phyloP scores from a whole-genome alignment of 306 rosid species.

The Begonia masoniana region DNA sequence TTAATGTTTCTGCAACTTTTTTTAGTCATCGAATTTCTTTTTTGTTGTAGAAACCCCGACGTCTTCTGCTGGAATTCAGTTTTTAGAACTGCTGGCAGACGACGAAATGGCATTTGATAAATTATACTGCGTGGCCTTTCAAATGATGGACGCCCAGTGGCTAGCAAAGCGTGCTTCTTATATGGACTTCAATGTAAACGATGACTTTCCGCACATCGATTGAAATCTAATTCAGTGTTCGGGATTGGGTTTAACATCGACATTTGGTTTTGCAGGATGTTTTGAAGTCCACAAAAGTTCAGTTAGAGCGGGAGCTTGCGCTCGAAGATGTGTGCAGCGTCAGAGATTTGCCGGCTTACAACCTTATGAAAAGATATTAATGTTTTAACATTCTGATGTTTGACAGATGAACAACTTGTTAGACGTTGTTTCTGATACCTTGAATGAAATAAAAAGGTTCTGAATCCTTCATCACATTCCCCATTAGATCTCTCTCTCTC shows the following conservation, averaged over 20 bases:
- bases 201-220: no score
- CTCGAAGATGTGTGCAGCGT: constrained; percentile 66
- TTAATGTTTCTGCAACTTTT: no score
- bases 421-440: neutral
- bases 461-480: no score
- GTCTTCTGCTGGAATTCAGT: constrained; percentile 47
- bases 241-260: no score
- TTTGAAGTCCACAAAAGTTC: constrained; percentile 65
- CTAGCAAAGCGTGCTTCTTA: constrained; percentile 85
- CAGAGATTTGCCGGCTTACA: constrained; percentile 77
- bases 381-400: neutral
- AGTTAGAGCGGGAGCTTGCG: constrained; percentile 90
- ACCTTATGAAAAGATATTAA: constrained; percentile 44
- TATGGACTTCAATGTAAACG: constrained; percentile 81
- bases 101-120: constrained; percentile 88
- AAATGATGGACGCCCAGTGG: constrained; percentile 97
- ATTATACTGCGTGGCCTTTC: constrained; percentile 71
- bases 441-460: neutral
- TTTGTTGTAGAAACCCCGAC: constrained; percentile 46
- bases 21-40: neutral
- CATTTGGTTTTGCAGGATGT: constrained; percentile 39
- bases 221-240: neutral
- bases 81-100: constrained; percentile 46
- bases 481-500: no score
- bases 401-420: neutral